Percentiles rank a stretch among this genome's conserved stretches.
phyloP scores from a whole-genome alignment of 306 rosid species.

The Gastrolobium villosum region DNA sequence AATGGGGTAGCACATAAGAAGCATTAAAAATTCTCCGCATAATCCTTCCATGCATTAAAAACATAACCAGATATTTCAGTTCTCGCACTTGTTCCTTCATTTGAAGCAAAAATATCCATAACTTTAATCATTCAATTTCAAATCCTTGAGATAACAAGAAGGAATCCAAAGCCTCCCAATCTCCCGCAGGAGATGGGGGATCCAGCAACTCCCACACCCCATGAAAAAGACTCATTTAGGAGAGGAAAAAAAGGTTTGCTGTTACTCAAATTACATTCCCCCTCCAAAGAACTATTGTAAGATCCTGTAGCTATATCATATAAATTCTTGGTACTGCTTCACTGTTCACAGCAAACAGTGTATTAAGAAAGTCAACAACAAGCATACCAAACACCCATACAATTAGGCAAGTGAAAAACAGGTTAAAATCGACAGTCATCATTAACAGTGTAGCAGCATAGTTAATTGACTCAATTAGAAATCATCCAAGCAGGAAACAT shows the following conservation, averaged over 20 bases:
- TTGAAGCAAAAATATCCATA: background rate
- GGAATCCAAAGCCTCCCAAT: conserved; percentile 1
- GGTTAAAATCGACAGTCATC: background rate
- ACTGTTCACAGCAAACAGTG: background rate
- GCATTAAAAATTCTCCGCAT: conserved; percentile 30
- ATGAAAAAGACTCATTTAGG: background rate
- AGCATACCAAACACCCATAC: background rate
- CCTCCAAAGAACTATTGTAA: background rate
- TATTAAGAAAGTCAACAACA: background rate
- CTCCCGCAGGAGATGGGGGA: too few species aligned
- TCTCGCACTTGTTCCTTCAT: conserved; percentile 9
- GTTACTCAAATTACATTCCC: background rate
- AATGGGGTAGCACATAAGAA: conserved; percentile 18
- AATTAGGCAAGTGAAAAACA: background rate
- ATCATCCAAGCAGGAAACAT: background rate
- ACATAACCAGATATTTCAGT: background rate
- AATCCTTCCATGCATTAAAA: conserved; percentile 28
- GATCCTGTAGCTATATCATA: background rate
- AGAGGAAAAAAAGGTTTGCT: background rate
- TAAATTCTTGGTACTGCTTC: background rate
- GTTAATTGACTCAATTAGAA: background rate
- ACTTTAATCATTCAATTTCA: conserved; percentile 23
- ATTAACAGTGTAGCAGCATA: conserved; percentile 13
- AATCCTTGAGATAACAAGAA: background rate
- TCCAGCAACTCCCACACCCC: background rate